Evolutionary conservation across 805 yeast genomes (phyloP).

Genomic region (Metschnikowia proteae): DNA sequence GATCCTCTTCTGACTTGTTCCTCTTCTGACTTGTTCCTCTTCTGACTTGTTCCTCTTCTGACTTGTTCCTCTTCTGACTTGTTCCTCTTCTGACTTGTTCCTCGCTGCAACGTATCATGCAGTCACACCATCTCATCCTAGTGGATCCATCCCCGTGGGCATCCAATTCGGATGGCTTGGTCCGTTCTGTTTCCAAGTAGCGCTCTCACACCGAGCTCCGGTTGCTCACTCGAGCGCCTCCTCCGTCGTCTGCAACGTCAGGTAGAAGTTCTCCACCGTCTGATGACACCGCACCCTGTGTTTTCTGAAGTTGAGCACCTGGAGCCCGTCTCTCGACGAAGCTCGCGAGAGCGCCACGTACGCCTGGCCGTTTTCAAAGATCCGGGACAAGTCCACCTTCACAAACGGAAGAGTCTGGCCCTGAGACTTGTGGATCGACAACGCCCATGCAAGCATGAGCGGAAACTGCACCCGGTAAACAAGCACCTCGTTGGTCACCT

Average conservation of each 20-base stretch:
- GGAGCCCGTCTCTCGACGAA: constrained; percentile 17
- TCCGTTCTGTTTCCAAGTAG: no score
- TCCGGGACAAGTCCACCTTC: constrained; percentile 60
- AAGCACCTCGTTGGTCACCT: constrained; percentile 52
- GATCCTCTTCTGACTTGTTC: no score
- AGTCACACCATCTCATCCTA: no score
- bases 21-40: no score
- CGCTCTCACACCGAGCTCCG: no score
- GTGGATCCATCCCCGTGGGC: no score
- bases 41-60: no score
- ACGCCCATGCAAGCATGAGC: constrained; percentile 72
- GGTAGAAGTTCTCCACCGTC: constrained; percentile 15
- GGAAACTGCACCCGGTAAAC: constrained; percentile 58
- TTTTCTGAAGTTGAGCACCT: constrained; percentile 16
- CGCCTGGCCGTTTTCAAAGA: constrained; percentile 80
- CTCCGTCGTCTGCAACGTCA: constrained; percentile 25
- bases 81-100: no score
- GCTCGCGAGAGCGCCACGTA: constrained; percentile 83
- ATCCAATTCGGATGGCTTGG: no score
- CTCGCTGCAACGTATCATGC: no score
- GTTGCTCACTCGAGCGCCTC: not conserved
- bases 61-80: no score
- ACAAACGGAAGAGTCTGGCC: constrained; percentile 77
- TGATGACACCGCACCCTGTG: constrained; percentile 16
- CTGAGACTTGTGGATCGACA: constrained; percentile 81